Base-by-base conservation (phyloP, 1,139 yeast genomes). In the Chernovozyma sophiae-reginae region DNA sequence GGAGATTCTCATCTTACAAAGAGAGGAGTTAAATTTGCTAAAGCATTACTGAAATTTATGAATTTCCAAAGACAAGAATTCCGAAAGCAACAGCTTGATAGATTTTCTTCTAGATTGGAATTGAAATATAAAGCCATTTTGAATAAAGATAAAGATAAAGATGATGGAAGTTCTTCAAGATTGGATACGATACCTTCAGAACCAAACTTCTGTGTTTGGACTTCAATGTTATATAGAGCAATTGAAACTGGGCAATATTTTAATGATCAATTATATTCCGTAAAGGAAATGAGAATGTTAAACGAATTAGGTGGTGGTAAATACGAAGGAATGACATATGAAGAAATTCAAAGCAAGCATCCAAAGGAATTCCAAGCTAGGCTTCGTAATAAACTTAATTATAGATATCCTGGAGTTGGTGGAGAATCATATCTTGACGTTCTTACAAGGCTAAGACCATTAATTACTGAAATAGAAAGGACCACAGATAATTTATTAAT, bases 401-500 rank as follows among this genome's bases (percentile, higher is more conserved):
- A 89, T 60, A 68, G 97, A 47, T 90, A 89, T 55, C 97, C 97
- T 2, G 97, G 97, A 10, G 86, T 87, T 37, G 96, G 97, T n/a
- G 97, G 97, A 25, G 97, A 90, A 61, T 85, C 95, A 0, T 90
- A 90, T 51, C 65, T 90, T 49, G 98, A 92, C 60, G 98, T 90
- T 4, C 83, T 92, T 51, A 86, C 90, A 45, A 72, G 98, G 43
- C 69, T 92, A 42, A 72, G 96, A 41, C 95, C 97, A 1, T 77
- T 92, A 27, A 90, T 92, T 45, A 89, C 90, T 11, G 98, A 92
- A 56, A 74, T 92, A 35, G 98, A 92, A 60, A 73, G 97, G 48
- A 86, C 95, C 40, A 84, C 87, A 13, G 96, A 89, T 51, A 95
- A 89, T 57, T 78, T 86, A 26, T 62, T 90, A 34, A 76, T 92